A percentile compares a stretch with the other conserved stretches of the same genome.
Conservation (phyloP, 2,329 filamentous ascomycete species). For the Claviceps sorghi region DNA sequence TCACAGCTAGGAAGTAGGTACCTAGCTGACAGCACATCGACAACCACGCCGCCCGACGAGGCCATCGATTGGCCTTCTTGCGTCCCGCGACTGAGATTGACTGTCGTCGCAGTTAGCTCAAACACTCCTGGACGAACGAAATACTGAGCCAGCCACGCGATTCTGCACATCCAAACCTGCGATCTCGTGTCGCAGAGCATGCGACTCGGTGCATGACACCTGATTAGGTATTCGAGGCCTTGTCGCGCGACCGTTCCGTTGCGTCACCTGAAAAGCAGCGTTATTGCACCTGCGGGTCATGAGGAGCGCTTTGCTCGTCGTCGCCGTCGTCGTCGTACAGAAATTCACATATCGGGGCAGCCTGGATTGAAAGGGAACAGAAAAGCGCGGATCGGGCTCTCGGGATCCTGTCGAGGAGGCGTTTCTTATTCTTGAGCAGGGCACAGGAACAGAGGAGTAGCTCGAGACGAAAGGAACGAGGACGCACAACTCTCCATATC, state of each 20-base stretch:
- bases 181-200: not conserved
- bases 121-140: not conserved
- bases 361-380: not conserved
- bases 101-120: not conserved
- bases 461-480: not conserved
- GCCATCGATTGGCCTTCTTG: not conserved
- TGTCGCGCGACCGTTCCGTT: not conserved
- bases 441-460: too few relatives aligned
- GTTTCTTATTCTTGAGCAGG: not conserved
- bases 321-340: not conserved
- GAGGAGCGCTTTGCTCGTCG: not conserved
- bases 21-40: not conserved
- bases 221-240: not conserved
- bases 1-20: not conserved
- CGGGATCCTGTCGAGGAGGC: not conserved
- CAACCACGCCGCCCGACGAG: not conserved
- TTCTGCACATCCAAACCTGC: not conserved
- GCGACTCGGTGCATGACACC: conserved; percentile 2
- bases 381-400: not conserved
- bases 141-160: not conserved
- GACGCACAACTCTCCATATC: not conserved
- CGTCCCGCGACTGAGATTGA: not conserved
- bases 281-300: not conserved
- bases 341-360: not conserved
- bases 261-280: not conserved